Evolutionary conservation across 1,284 basidiomycete genomes (phyloP).

Genomic region (Agaricales sp.): DNA sequence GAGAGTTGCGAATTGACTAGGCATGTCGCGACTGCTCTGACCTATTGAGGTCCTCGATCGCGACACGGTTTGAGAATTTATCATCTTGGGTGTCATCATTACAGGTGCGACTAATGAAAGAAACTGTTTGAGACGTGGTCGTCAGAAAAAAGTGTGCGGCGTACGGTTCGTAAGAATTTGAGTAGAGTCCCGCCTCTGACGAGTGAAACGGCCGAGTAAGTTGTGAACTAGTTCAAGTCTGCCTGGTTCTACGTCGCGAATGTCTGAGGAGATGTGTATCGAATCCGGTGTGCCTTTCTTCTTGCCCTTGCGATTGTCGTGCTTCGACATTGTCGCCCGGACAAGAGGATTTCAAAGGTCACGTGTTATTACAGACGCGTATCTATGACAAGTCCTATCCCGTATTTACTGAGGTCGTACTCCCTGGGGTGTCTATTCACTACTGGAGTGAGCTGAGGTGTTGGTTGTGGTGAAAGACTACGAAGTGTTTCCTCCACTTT

Average conservation of each 20-base stretch:
- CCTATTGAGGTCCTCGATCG: conserved; percentile 33
- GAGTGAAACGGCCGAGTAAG: conserved; percentile 58
- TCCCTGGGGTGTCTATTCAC: not conserved
- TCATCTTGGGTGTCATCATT: conserved; percentile 82
- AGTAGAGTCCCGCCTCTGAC: conserved; percentile 57
- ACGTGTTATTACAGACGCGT: not conserved
- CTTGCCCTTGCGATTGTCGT: not conserved
- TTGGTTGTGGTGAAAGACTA: not conserved
- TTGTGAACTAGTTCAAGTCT: conserved; percentile 56
- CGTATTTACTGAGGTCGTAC: not conserved
- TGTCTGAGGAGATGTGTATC: not conserved
- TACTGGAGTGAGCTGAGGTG: not conserved
- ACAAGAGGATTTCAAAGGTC: not conserved
- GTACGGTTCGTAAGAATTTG: conserved; percentile 63
- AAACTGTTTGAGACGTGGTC: conserved; percentile 1
- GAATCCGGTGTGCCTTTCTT: conserved; percentile 1
- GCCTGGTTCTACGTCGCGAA: conserved; percentile 19
- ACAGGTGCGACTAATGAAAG: conserved; percentile 66
- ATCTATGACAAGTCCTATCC: not conserved
- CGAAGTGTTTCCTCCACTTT: too few species aligned
- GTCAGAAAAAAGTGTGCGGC: conserved; percentile 17
- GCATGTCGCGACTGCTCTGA: conserved; percentile 21
- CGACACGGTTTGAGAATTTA: conserved; percentile 55
- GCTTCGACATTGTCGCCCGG: not conserved
- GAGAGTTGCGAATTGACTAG: conserved; percentile 47